phyloP scores from a whole-genome alignment of 2,329 filamentous ascomycete species.

The Malbranchea cinnamomea region DNA sequence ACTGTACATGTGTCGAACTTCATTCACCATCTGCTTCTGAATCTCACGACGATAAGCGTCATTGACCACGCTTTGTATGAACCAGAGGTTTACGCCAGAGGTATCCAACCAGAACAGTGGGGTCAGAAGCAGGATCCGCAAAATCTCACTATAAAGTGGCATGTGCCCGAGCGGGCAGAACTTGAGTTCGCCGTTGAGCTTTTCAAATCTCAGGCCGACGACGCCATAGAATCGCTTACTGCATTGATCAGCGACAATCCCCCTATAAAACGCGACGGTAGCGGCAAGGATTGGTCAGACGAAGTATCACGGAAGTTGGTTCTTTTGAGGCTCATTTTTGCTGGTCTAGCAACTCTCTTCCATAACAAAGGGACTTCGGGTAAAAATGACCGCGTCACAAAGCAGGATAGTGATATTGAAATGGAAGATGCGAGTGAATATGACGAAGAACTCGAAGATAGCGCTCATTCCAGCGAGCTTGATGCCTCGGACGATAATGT shows the following conservation, averaged over 20 bases:
- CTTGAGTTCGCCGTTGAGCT: conserved; percentile 79
- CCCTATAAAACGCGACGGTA: conserved; percentile 76
- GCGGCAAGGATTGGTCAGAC: conserved; percentile 97
- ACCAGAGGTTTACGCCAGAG: conserved; percentile 53
- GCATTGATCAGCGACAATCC: conserved; percentile 69
- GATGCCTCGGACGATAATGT: conserved; percentile 43
- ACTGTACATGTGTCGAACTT: conserved; percentile 96
- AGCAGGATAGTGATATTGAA: conserved; percentile 25
- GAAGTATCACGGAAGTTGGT: conserved; percentile 84
- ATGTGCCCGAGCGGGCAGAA: conserved; percentile 65
- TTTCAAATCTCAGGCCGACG: conserved; percentile 69
- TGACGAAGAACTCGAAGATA: conserved; percentile 29
- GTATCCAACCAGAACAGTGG: conserved; percentile 69
- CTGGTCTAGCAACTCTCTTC: conserved; percentile 79
- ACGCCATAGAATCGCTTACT: conserved; percentile 58
- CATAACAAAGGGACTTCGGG: conserved; percentile 58
- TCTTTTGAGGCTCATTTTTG: conserved; percentile 74
- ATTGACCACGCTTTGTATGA: conserved; percentile 82
- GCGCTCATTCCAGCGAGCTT: no score
- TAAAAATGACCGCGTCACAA: conserved; percentile 25
- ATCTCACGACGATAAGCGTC: conserved; percentile 86
- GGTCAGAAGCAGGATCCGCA: conserved; percentile 59
- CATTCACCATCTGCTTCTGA: conserved; percentile 88
- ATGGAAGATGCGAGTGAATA: conserved; percentile 30
- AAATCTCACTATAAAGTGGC: conserved; percentile 78